These are phyloP conservation scores for Paecilomyces fulvus DNA, from an alignment of 2,329 filamentous ascomycete genomes.

Conservation along the genomic window DNA sequence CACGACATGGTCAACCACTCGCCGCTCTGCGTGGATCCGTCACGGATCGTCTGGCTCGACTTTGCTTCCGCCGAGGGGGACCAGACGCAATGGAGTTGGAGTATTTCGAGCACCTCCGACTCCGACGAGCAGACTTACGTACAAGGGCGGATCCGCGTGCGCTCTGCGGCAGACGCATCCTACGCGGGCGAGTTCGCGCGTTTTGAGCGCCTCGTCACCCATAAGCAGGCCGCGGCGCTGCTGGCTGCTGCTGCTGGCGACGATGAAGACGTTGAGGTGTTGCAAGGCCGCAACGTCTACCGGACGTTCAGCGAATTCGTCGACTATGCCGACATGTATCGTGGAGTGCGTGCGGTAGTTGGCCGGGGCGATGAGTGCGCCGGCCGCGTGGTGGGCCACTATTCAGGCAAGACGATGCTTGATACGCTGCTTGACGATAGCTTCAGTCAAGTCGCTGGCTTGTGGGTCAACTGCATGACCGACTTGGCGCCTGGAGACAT, in stretches of 20 bases:
- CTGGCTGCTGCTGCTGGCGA: background rate
- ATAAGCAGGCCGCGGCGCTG: conserved; percentile 15
- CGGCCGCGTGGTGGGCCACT: conserved; percentile 8
- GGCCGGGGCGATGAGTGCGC: conserved; percentile 10
- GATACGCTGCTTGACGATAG: conserved; percentile 16
- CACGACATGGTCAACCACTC: conserved; percentile 23
- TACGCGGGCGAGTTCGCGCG: conserved; percentile 22
- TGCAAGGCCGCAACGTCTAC: conserved; percentile 12
- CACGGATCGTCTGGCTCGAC: conserved; percentile 20
- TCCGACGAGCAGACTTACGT: conserved; percentile 8
- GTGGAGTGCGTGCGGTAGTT: conserved; percentile 10
- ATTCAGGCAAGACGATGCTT: conserved; percentile 8
- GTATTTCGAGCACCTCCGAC: conserved; percentile 9
- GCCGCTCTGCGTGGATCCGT: conserved; percentile 24
- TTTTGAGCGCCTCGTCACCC: conserved; percentile 25
- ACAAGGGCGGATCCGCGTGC: background rate
- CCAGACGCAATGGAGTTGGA: conserved; percentile 5
- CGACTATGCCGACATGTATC: conserved; percentile 6
- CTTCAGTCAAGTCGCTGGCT: conserved; percentile 24
- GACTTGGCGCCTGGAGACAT: conserved; percentile 13
- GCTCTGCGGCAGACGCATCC: background rate
- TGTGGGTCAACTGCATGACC: conserved; percentile 21
- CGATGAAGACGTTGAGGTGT: conserved; percentile 7
- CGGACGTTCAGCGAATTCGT: conserved; percentile 6
- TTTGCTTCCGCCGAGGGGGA: conserved; percentile 2